Conservation (phyloP, 139 green algal genomes). For the Deuterostichococcus epilithicus region DNA sequence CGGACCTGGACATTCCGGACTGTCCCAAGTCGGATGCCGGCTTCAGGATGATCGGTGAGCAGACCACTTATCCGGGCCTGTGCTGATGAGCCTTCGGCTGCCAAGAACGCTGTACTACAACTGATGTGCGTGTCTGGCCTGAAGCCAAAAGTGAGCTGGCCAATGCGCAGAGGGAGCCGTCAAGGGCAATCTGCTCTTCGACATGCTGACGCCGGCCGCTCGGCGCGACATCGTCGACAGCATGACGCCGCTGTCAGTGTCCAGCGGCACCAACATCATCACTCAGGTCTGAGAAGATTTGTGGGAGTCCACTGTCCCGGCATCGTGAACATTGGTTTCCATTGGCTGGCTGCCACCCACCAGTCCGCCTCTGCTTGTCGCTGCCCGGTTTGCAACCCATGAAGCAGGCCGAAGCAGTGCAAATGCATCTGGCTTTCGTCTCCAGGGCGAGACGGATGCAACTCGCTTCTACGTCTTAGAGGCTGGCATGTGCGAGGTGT, state of each 20-base stretch:
- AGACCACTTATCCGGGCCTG: neutral
- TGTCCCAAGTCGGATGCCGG: slow-evolving; percentile 35
- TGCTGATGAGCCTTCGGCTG: neutral
- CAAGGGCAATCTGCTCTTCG: slow-evolving; percentile 71
- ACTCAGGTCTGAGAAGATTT: slow-evolving; percentile 5
- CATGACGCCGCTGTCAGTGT: slow-evolving; percentile 55
- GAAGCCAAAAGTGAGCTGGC: neutral
- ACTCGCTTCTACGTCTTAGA: slow-evolving; percentile 66
- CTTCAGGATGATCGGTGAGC: slow-evolving; percentile 17
- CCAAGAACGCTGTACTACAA: neutral
- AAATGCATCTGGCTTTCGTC: no score
- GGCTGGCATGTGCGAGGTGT: slow-evolving; percentile 50
- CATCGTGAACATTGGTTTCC: no score
- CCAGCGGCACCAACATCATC: slow-evolving; percentile 67
- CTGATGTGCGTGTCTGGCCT: neutral
- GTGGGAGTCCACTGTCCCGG: no score
- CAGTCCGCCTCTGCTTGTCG: no score
- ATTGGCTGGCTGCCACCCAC: no score
- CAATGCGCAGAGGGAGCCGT: slow-evolving; percentile 53
- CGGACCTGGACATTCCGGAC: slow-evolving; percentile 35
- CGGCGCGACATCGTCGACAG: slow-evolving; percentile 71
- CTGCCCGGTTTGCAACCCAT: no score
- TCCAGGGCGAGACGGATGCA: slow-evolving; percentile 46
- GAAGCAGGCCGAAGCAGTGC: no score
- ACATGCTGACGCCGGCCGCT: slow-evolving; percentile 51